These are phyloP conservation scores for Plasmodium sp. DNA, from an alignment of 169 alveolate genomes.

Conservation along the genomic window DNA sequence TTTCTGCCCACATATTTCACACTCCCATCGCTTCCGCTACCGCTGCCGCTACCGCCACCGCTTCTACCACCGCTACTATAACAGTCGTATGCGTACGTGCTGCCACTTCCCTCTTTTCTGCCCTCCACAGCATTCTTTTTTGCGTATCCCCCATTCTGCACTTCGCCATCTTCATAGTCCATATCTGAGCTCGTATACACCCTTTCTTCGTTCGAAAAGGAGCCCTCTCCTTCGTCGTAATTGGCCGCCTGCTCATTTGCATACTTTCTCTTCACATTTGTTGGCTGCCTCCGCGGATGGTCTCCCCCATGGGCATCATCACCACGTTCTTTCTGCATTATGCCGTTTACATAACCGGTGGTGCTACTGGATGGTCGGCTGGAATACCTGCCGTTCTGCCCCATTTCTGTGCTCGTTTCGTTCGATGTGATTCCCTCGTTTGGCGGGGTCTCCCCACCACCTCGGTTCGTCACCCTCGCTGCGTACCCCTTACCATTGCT, in stretches of 20 bases:
- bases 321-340: background rate
- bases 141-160: background rate
- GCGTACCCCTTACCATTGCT: background rate
- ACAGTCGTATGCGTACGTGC: background rate
- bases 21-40: background rate
- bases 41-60: background rate
- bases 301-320: background rate
- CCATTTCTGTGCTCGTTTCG: background rate
- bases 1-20: background rate
- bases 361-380: background rate
- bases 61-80: background rate
- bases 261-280: background rate
- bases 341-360: background rate
- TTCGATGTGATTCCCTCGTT: background rate
- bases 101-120: background rate
- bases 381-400: background rate
- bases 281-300: background rate
- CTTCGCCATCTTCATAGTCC: background rate
- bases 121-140: background rate
- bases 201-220: background rate
- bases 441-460: background rate
- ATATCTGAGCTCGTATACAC: background rate
- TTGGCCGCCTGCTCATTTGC: background rate
- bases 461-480: background rate
- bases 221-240: background rate